These are phyloP conservation scores for Zostera marina DNA, from an alignment of 116 monocot genomes.

Conservation along the genomic window DNA sequence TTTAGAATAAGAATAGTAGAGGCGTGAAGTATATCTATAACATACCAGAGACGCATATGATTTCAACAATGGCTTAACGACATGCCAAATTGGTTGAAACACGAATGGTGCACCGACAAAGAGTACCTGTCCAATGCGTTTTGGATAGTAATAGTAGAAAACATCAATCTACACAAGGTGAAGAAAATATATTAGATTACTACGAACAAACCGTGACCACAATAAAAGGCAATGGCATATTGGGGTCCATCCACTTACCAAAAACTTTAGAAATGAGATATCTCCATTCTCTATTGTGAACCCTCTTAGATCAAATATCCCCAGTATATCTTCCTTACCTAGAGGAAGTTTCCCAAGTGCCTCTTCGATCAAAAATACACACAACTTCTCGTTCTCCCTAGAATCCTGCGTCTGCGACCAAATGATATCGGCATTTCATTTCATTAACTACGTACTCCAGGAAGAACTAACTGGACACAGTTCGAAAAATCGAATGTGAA, in stretches of 20 bases:
- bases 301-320: constrained; percentile 59
- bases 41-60: constrained; percentile 68
- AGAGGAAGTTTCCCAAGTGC: constrained; percentile 64
- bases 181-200: neutral
- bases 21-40: neutral
- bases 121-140: constrained; percentile 71
- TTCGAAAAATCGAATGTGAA: neutral
- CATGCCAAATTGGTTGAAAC: constrained; percentile 86
- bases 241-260: constrained; percentile 29
- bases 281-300: constrained; percentile 62
- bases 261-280: constrained; percentile 54
- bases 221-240: neutral
- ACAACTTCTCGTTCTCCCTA: constrained; percentile 57
- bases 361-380: constrained; percentile 70
- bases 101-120: constrained; percentile 85
- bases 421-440: constrained; percentile 22
- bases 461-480: constrained; percentile 5
- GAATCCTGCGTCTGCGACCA: constrained; percentile 64
- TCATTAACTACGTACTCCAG: constrained; percentile 19
- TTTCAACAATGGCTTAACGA: constrained; percentile 65
- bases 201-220: neutral
- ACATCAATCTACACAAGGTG: constrained; percentile 46
- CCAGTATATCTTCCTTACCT: constrained; percentile 61
- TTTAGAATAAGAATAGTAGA: neutral
- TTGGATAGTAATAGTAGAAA: constrained; percentile 90